Evolutionary conservation across 2,329 filamentous ascomycete species (phyloP), one percentile per base, ranked within the genome.

Genomic region (Xylariaceae sp.): DNA sequence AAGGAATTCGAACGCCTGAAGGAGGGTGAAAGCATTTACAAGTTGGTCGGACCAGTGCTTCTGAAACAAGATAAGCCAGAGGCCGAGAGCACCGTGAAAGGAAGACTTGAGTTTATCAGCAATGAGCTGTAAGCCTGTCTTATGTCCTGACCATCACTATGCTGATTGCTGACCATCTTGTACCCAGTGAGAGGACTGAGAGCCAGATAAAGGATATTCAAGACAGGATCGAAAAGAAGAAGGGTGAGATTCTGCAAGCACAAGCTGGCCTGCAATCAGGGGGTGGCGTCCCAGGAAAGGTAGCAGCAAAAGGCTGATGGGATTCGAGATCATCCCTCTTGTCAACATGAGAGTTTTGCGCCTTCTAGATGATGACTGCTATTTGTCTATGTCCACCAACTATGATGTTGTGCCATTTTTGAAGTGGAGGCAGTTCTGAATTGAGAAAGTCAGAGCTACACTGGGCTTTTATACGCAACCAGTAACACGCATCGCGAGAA

Each of bases 51-150:
- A 0, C 93, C 93, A 0, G 87, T 97, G 6, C 71, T 98, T 29
- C 67, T 98, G 58, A 96, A 97, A 74, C 93, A 98, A 66, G 93
- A 97, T 43, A 90, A 87, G 64, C 71, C 80, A 2, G 93, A 98
- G 63, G 93, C 93, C 0, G 82, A 89, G 51, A 85, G 87, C 73
- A 90, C 89, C 0, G 93, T 98, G 15, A 89, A 94, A 54, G 88
- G 88, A 16, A 81, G 93, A 18, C 65, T 98, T 38, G 89, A 95
- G 52, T 97, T 91, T 60, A 98, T 98, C 52, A 78, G 83, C 51
- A 88, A 91, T 59, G 91, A 98, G 62, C 93, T 97, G 89, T 95
- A 63, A 64, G 83, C 62, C 7, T 22, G 22, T 4, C 17, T 34
- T 17, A 6, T 32, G 30, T 17, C 8, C 7, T 19, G 8, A 8